Evolutionary conservation across 2,329 filamentous ascomycete genomes (phyloP).

Genomic region (Ophiocordyceps camponoti-saundersi): DNA sequence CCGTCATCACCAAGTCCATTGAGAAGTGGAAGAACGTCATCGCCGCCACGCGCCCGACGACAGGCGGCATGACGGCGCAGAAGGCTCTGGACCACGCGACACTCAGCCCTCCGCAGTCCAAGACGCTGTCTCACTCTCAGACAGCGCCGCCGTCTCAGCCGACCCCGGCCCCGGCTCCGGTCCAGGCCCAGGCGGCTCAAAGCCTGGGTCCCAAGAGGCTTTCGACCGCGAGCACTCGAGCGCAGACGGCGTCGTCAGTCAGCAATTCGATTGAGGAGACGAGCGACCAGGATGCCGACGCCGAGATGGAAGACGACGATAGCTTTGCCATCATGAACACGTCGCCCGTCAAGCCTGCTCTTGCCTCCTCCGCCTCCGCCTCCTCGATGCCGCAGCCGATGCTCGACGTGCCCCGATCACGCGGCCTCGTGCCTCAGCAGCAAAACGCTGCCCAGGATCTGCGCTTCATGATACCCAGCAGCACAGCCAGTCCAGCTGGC

Average conservation of each 20-base stretch:
- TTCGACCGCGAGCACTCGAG: slow-evolving; percentile 17
- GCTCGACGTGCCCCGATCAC: slow-evolving; percentile 25
- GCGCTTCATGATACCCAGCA: slow-evolving; percentile 26
- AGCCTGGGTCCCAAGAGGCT: slow-evolving; percentile 7
- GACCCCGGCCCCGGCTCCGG: slow-evolving; percentile 6
- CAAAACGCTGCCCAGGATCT: slow-evolving; percentile 13
- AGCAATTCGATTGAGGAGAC: slow-evolving; percentile 26
- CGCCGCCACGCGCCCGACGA: slow-evolving; percentile 26
- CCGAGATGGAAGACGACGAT: slow-evolving; percentile 42
- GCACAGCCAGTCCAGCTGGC: slow-evolving; percentile 16
- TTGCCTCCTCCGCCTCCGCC: slow-evolving; percentile 5
- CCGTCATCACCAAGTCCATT: slow-evolving; percentile 35
- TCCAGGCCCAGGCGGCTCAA: slow-evolving; percentile 4
- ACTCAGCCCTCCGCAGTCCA: slow-evolving; percentile 8
- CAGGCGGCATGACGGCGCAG: slow-evolving; percentile 31
- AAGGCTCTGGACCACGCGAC: slow-evolving; percentile 24
- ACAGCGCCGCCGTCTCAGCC: slow-evolving; percentile 8
- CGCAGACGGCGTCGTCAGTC: slow-evolving; percentile 12
- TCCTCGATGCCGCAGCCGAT: slow-evolving; percentile 19
- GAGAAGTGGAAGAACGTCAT: slow-evolving; percentile 46
- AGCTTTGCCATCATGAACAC: slow-evolving; percentile 32
- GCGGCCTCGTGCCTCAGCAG: slow-evolving; percentile 18
- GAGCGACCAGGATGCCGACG: slow-evolving; percentile 25
- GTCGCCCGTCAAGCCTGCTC: slow-evolving; percentile 18
- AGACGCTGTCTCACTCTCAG: slow-evolving; percentile 7